A percentile compares a stretch with the other conserved stretches of the same genome.
These are phyloP conservation scores for Rhododendron henanense DNA, from an alignment of 148 eudicot genomes.

Conservation along the genomic window DNA sequence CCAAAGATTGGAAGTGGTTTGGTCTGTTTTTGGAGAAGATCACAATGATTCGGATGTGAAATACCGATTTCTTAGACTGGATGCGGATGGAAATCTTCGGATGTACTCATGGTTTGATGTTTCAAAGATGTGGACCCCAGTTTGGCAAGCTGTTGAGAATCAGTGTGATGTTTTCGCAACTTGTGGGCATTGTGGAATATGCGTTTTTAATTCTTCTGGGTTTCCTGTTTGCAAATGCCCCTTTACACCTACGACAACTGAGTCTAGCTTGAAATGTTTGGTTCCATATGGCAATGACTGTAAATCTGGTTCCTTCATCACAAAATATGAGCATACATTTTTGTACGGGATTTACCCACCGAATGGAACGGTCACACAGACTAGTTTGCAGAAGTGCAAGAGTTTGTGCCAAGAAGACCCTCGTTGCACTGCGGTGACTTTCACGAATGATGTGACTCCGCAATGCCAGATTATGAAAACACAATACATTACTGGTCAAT, in stretches of 20 bases:
- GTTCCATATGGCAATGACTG: constrained; percentile 40
- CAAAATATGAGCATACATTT: constrained; percentile 35
- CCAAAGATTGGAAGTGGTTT: constrained; percentile 28
- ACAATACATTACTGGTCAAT: constrained; percentile 45
- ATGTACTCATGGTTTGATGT: constrained; percentile 50
- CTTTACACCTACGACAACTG: constrained; percentile 16
- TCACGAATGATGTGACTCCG: constrained; percentile 43
- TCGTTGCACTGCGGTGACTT: constrained; percentile 56
- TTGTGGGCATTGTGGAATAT: constrained; percentile 50
- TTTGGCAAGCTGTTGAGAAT: constrained; percentile 65
- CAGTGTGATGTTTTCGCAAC: constrained; percentile 70
- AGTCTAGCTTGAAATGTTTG: constrained; percentile 35
- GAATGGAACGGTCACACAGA: constrained; percentile 28
- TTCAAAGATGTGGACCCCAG: constrained; percentile 39
- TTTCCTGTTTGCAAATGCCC: constrained; percentile 48
- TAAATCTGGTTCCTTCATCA: constrained; percentile 40
- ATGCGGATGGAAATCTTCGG: constrained; percentile 65
- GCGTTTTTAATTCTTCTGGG: constrained; percentile 32
- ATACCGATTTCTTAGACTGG: constrained; percentile 54
- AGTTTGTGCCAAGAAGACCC: constrained; percentile 42
- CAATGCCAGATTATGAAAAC: constrained; percentile 44
- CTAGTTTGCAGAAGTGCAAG: constrained; percentile 41
- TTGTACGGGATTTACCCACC: constrained; percentile 59
- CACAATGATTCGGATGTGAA: constrained; percentile 43
- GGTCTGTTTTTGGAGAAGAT: constrained; percentile 56